Conservation (phyloP, 78 protist species). For the Dictyostelium firmibasis region DNA sequence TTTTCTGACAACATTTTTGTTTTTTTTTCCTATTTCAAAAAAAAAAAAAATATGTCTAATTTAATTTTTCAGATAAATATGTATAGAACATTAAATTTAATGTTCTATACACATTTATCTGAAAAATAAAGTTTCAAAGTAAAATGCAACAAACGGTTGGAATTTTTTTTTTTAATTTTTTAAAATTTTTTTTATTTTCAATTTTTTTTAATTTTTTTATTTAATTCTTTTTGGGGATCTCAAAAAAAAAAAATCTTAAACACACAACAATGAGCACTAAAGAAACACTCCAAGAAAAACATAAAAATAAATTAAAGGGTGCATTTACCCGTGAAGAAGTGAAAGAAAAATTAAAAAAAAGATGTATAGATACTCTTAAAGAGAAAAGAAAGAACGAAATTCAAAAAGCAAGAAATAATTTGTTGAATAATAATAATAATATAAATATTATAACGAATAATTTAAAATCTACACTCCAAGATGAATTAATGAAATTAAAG, state of each 20-base stretch:
- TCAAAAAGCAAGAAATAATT: background rate
- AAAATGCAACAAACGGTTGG: too few relatives aligned
- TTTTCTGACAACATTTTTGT: too few relatives aligned
- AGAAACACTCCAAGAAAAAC: background rate
- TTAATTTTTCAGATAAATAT: too few relatives aligned
- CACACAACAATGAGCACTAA: background rate
- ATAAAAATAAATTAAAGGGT: background rate
- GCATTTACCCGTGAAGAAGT: constrained; percentile 1
- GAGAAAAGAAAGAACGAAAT: background rate
- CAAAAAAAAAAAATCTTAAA: background rate
- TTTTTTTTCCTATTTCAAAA: background rate
- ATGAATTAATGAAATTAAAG: background rate
- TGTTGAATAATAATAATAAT: background rate
- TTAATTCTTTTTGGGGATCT: background rate
- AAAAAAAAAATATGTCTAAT: too few relatives aligned
- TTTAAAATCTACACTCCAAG: background rate
- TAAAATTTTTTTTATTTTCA: background rate
- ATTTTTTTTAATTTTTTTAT: background rate
- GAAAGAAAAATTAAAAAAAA: constrained; percentile 3
- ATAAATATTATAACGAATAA: background rate
- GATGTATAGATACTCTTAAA: constrained; percentile 3
- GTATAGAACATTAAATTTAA: too few relatives aligned
- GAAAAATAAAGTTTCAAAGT: background rate
- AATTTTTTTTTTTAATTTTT: background rate
- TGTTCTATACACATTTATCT: background rate